Evolutionary conservation across 768 basidiomycete species (phyloP), one percentile per base, ranked within the genome.

Genomic region (Lepiota subincarnata): DNA sequence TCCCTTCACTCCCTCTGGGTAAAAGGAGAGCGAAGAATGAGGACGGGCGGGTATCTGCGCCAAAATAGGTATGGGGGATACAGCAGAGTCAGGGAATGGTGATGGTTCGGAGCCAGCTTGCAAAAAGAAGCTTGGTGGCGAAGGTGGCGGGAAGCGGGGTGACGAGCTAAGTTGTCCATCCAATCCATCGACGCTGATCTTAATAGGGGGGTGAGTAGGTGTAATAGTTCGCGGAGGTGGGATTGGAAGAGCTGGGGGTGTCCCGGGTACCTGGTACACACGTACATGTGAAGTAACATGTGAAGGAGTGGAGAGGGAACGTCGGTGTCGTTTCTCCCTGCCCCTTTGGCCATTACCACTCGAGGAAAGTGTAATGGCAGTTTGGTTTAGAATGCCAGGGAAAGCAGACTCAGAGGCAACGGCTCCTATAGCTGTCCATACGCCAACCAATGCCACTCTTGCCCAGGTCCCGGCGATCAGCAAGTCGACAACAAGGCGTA

Each of bases 401-500:
- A 14, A 63, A 56, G 19, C 31, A 6, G 65, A 62, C 55, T 73
- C 73, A 7, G 70, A 71, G 14, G 65, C 60, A 11, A 73, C 53
- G 24, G 68, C 56, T 8, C 67, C 70, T 39, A 77, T 60, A 10
- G 61, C 60, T 14, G 70, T 70, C 69, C 73, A 78, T 14, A 76
- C 59, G 0, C 73, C 44, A 26, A 73, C 65, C 58, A 74, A 60
- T 6, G 69, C 48, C 34, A 70, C 61, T 45, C 70, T 70, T 16
- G 58, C 57, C 19, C 61, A 20, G 56, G 69, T 68, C 46, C 66
- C 64, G 41, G 73, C 70, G 57, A 77, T 60, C 16, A 75, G 58
- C 19, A 76, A 60, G 59, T 80, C 78, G 36, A 77, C 61, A 37
- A 69, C 56, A 24, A 77, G 63, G 19, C 77, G 74, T 46, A 79